Base-by-base conservation (phyloP, 768 basidiomycete genomes). In the Rickenella mellea region DNA sequence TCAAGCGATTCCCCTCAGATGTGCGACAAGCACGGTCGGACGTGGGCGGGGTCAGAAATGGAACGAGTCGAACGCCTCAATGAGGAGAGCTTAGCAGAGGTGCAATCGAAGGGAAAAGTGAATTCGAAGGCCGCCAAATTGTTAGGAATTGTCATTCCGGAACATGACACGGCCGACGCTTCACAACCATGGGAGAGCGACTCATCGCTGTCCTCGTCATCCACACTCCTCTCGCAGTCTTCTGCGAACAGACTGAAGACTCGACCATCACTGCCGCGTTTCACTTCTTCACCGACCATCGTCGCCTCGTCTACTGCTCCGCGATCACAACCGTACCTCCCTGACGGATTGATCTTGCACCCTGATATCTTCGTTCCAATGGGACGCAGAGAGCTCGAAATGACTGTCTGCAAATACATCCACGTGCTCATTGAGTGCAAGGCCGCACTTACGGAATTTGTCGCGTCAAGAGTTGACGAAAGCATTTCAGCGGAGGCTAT, bases 401-500 rank as follows among this genome's bases (percentile, higher is more conserved):
- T 82, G 76, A n/a, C n/a, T n/a, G n/a, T n/a, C n/a, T 80, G 76
- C 61, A 81, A 77, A 59, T 69, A 78, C 52, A 60, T 84, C 37
- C 79, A 86, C 53, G 68, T 69, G 5, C 55, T 87, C 3, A 62
- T 87, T 20, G 74, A 73, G 24, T 80, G 76, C 53, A 74, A 75
- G 52, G 64, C 65, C 27, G 79, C 81, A 4, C 61, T 87, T 8
- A 53, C 48, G 5, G 73, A 74, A 33, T 78, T 62, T 52, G 52
- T 81, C 14, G n/a, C n/a, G n/a, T n/a, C n/a, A n/a, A n/a, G n/a
- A n/a, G n/a, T n/a, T n/a, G n/a, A n/a, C n/a, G n/a, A n/a, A n/a
- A n/a, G n/a, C n/a, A n/a, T n/a, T n/a, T n/a, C n/a, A n/a, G n/a
- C n/a, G n/a, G n/a, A n/a, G n/a, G n/a, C n/a, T n/a, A n/a, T n/a